phyloP scores from a whole-genome alignment of 192 early-diverging fungal genomes.

The Spinellus fusiger region DNA sequence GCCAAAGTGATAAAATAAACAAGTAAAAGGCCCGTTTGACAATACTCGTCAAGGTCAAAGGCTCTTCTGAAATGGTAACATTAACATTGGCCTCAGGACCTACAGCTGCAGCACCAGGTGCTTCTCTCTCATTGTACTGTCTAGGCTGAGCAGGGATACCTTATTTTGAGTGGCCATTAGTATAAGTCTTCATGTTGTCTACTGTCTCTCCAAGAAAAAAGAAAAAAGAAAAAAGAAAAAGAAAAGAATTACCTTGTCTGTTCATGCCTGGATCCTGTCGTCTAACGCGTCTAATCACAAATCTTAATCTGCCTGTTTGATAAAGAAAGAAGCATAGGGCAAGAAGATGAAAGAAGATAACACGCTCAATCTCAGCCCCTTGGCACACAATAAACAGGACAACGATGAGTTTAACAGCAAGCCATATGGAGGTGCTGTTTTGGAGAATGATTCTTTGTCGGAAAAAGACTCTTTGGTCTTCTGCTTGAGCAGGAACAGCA shows the following conservation, averaged over 20 bases:
- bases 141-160: not conserved
- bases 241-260: not conserved
- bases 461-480: not conserved
- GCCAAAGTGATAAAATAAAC: slow-evolving; percentile 22
- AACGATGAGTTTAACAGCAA: slow-evolving; percentile 56
- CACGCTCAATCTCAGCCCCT: slow-evolving; percentile 50
- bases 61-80: not conserved
- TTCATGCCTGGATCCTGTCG: not conserved
- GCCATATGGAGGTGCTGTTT: slow-evolving; percentile 38
- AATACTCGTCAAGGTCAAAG: slow-evolving; percentile 7
- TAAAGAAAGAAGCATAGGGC: slow-evolving; percentile 57
- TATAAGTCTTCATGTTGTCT: not conserved
- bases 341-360: slow-evolving; percentile 48
- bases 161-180: not conserved
- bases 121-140: not conserved
- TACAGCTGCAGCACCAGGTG: not conserved
- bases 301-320: slow-evolving; percentile 48
- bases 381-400: slow-evolving; percentile 55
- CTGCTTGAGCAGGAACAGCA: not conserved
- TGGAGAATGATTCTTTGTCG: not conserved
- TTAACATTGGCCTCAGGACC: no score
- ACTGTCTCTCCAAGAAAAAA: not conserved
- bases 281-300: slow-evolving; percentile 29
- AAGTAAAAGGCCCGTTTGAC: slow-evolving; percentile 14
- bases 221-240: no score